phyloP scores from a whole-genome alignment of 1,284 basidiomycete genomes.

The Marasmius tenuissimus region DNA sequence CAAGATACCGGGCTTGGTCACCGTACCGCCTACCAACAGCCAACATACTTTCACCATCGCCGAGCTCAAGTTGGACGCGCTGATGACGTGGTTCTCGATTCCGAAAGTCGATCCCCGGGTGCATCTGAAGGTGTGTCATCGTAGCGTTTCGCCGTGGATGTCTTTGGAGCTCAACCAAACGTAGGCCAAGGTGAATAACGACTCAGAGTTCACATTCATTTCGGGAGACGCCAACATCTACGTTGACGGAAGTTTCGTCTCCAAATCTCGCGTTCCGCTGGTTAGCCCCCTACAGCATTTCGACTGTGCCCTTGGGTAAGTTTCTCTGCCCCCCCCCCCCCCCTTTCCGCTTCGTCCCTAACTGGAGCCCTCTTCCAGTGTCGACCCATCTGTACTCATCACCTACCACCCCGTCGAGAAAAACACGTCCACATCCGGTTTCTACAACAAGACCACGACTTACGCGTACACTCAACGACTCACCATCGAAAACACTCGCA shows the following conservation, averaged over 20 bases:
- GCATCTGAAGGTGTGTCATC: slow-evolving; percentile 25
- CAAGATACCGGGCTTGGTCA: slow-evolving; percentile 29
- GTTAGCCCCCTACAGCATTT: slow-evolving; percentile 32
- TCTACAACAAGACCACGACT: slow-evolving; percentile 17
- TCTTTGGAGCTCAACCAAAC: neutral
- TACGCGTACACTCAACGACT: slow-evolving; percentile 29
- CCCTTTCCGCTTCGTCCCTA: too few relatives aligned
- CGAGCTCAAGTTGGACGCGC: slow-evolving; percentile 26
- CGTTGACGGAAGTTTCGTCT: slow-evolving; percentile 38
- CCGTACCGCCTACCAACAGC: slow-evolving; percentile 28
- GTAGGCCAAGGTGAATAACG: slow-evolving; percentile 36
- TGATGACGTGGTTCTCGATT: slow-evolving; percentile 33
- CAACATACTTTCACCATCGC: slow-evolving; percentile 32
- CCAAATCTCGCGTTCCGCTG: slow-evolving; percentile 27
- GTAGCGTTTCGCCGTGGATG: neutral
- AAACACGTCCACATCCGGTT: slow-evolving; percentile 21
- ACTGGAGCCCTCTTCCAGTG: too few relatives aligned
- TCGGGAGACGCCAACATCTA: slow-evolving; percentile 34
- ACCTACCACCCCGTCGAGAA: slow-evolving; percentile 26
- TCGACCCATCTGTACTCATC: slow-evolving; percentile 22
- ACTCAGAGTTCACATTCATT: slow-evolving; percentile 36
- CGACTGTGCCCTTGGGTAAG: slow-evolving; percentile 8
- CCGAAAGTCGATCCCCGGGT: slow-evolving; percentile 30
- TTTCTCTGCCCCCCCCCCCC: too few relatives aligned
- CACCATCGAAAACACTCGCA: slow-evolving; percentile 32